These are phyloP conservation scores for Porodaedalea pini DNA, from an alignment of 1,284 basidiomycete species.

Conservation along the genomic window DNA sequence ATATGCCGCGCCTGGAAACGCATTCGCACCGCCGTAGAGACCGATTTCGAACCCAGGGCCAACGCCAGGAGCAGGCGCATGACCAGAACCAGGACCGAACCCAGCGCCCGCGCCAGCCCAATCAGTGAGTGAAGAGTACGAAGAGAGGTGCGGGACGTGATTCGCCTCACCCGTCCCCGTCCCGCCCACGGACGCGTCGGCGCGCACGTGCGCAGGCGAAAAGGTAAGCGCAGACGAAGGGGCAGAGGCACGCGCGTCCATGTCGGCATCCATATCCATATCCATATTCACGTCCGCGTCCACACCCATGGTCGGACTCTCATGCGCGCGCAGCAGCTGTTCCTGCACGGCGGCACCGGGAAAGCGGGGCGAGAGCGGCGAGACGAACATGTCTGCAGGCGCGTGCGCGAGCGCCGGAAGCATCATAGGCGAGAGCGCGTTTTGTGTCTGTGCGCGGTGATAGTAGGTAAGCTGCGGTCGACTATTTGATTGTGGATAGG, in stretches of 20 bases:
- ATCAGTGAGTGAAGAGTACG: constrained; percentile 17
- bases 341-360: background rate
- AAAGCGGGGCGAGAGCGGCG: background rate
- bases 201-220: background rate
- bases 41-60: too few species aligned
- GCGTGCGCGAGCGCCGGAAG: background rate
- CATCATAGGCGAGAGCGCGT: background rate
- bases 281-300: background rate
- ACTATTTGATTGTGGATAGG: background rate
- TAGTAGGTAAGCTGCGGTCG: background rate
- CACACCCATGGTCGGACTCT: background rate
- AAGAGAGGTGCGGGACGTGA: constrained; percentile 8
- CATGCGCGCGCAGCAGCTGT: background rate
- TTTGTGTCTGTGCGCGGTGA: background rate
- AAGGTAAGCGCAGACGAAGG: background rate
- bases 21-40: too few species aligned
- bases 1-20: too few species aligned
- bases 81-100: background rate
- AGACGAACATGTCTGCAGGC: background rate
- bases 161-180: background rate
- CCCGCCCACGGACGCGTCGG: background rate
- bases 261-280: background rate
- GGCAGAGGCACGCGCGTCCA: background rate
- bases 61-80: too few species aligned
- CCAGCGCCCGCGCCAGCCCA: constrained; percentile 11